phyloP scores from a whole-genome alignment of 1,139 yeast genomes.

The Taphrina populina region DNA sequence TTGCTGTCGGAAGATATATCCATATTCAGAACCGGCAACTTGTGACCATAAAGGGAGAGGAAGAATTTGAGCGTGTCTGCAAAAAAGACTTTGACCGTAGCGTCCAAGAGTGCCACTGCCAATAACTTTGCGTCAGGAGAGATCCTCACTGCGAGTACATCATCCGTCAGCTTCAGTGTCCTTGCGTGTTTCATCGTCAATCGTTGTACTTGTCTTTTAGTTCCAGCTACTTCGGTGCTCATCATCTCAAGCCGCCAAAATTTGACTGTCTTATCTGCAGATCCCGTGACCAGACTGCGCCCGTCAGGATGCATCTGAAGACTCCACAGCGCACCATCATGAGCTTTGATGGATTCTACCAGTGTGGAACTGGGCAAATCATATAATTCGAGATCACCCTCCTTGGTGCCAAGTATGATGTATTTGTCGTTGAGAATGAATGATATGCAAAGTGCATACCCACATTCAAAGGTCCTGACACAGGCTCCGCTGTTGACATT shows the following conservation, averaged over 20 bases:
- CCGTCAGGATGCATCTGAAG: constrained; percentile 87
- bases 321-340: constrained; percentile 87
- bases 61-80: constrained; percentile 81
- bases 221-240: constrained; percentile 67
- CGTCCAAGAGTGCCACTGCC: constrained; percentile 84
- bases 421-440: constrained; percentile 85
- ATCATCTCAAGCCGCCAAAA: constrained; percentile 82
- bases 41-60: constrained; percentile 90
- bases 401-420: constrained; percentile 73
- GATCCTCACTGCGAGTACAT: constrained; percentile 73
- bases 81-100: constrained; percentile 89
- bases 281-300: constrained; percentile 79
- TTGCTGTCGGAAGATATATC: constrained; percentile 89
- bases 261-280: constrained; percentile 85
- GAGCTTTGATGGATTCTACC: constrained; percentile 73
- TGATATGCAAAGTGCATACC: constrained; percentile 76
- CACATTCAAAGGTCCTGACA: constrained; percentile 82
- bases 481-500: constrained; percentile 71
- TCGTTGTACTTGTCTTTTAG: constrained; percentile 53
- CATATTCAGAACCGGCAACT: constrained; percentile 79
- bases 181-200: constrained; percentile 70
- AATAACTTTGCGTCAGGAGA: constrained; percentile 76
- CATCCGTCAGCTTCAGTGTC: constrained; percentile 82
- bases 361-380: constrained; percentile 81
- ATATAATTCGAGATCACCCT: constrained; percentile 78